Evolutionary conservation across 208 protist genomes (phyloP).

Genomic region (Trypanosomatidae sp.): DNA sequence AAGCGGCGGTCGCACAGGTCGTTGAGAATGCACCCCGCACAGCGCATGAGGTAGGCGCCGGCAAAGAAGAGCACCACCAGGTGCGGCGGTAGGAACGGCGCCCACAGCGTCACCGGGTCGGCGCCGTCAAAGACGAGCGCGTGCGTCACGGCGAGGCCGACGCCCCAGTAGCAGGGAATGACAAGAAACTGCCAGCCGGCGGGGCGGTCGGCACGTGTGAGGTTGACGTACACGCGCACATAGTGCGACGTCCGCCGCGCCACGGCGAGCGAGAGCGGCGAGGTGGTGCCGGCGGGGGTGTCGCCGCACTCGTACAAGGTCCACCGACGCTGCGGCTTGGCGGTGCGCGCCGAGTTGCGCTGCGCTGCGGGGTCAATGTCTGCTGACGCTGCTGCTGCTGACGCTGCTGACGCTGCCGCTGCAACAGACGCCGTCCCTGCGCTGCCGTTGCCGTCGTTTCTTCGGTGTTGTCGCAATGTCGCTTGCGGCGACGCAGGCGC

Average conservation of each 20-base stretch:
- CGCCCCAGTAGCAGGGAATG: constrained; percentile 73
- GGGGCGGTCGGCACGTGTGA: constrained; percentile 54
- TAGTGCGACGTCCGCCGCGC: constrained; percentile 7
- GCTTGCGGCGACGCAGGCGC: neutral
- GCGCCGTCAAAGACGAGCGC: constrained; percentile 79
- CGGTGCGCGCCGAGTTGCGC: neutral
- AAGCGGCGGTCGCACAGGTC: constrained; percentile 77
- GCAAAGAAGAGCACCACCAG: constrained; percentile 36
- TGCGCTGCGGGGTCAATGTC: neutral
- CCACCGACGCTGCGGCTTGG: neutral
- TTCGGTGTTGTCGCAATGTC: neutral
- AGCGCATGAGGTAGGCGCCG: constrained; percentile 73
- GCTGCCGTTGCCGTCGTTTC: neutral
- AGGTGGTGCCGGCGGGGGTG: neutral
- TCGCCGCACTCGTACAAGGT: neutral
- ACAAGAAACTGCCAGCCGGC: constrained; percentile 63
- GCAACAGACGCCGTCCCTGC: neutral
- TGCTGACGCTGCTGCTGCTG: no score
- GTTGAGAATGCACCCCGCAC: constrained; percentile 71
- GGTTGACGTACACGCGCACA: constrained; percentile 27
- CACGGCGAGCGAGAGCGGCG: no score
- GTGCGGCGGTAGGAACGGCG: constrained; percentile 70
- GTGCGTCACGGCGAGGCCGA: constrained; percentile 54
- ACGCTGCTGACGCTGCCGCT: neutral
- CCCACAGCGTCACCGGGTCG: constrained; percentile 57